Evolutionary conservation across 306 rosid genomes (phyloP).

Genomic region (Acacia acuminata): DNA sequence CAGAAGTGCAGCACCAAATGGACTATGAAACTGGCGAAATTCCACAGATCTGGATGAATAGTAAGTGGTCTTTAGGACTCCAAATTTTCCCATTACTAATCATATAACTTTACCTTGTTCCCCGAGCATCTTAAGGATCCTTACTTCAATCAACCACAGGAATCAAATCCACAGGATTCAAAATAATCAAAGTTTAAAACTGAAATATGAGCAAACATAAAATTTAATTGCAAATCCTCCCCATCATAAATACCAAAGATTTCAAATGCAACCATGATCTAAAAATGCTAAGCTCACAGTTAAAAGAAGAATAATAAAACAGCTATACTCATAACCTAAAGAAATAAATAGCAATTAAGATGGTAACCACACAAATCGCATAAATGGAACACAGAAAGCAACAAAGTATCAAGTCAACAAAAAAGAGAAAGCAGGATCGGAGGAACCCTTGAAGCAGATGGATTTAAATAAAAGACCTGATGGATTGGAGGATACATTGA

Average conservation of each 20-base stretch:
- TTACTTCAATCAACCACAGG: not conserved
- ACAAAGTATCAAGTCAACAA: not conserved
- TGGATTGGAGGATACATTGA: conserved; percentile 79
- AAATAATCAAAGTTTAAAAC: conserved; percentile 12
- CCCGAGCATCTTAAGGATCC: not conserved
- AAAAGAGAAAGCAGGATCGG: not conserved
- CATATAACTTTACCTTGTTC: not conserved
- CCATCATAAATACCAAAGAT: not conserved
- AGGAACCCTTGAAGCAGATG: conserved; percentile 23
- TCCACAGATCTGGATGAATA: conserved; percentile 3
- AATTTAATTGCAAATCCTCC: not conserved
- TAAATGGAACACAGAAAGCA: not conserved
- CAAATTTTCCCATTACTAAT: not conserved
- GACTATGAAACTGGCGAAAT: not conserved
- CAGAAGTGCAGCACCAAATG: not conserved
- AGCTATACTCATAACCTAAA: not conserved
- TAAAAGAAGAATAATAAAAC: not conserved
- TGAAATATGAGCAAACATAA: conserved; percentile 16
- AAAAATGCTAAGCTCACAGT: not conserved
- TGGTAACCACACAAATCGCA: not conserved
- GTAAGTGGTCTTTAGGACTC: not conserved
- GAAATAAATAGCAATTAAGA: not conserved
- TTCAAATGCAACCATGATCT: not conserved
- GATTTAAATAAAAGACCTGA: conserved; percentile 46
- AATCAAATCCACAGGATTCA: not conserved